These are phyloP conservation scores for Catunica adiposa DNA, from an alignment of 2,329 filamentous ascomycete species.

Conservation along the genomic window DNA sequence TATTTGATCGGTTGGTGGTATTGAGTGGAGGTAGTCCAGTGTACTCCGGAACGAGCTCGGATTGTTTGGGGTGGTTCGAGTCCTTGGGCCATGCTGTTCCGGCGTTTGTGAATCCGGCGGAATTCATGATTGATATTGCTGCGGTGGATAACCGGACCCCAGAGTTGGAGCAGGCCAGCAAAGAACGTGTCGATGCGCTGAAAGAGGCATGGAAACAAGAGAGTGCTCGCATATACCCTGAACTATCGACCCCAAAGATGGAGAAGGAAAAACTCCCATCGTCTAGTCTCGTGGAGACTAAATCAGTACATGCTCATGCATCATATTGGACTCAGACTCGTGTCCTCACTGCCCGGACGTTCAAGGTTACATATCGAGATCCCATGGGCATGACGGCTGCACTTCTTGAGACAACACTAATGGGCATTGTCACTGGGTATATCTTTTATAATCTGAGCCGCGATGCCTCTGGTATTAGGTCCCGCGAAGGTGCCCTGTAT, in stretches of 20 bases:
- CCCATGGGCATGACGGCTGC: constrained; percentile 59
- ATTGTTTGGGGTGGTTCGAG: constrained; percentile 49
- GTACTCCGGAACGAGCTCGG: constrained; percentile 44
- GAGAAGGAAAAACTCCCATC: background rate
- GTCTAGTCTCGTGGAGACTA: constrained; percentile 6
- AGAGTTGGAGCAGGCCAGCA: constrained; percentile 45
- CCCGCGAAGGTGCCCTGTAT: constrained; percentile 56
- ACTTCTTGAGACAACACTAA: constrained; percentile 50
- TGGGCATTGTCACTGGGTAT: constrained; percentile 58
- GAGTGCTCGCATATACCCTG: constrained; percentile 1
- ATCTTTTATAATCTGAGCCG: constrained; percentile 51
- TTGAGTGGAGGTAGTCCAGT: constrained; percentile 51
- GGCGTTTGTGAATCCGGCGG: constrained; percentile 60
- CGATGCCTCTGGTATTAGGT: constrained; percentile 55
- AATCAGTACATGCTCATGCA: constrained; percentile 28
- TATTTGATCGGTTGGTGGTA: constrained; percentile 57
- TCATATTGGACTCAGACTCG: constrained; percentile 44
- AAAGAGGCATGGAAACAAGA: constrained; percentile 41
- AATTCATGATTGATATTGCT: constrained; percentile 58
- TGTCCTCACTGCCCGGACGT: constrained; percentile 51
- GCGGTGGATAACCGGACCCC: constrained; percentile 56
- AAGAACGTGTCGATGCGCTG: constrained; percentile 42
- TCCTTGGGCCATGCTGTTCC: constrained; percentile 44
- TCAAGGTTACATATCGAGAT: constrained; percentile 59
- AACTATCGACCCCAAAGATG: constrained; percentile 1